Evolutionary conservation across 1,284 basidiomycete species (phyloP), one percentile per base, ranked within the genome.

Genomic region (Melampsora abietis-canadensis): DNA sequence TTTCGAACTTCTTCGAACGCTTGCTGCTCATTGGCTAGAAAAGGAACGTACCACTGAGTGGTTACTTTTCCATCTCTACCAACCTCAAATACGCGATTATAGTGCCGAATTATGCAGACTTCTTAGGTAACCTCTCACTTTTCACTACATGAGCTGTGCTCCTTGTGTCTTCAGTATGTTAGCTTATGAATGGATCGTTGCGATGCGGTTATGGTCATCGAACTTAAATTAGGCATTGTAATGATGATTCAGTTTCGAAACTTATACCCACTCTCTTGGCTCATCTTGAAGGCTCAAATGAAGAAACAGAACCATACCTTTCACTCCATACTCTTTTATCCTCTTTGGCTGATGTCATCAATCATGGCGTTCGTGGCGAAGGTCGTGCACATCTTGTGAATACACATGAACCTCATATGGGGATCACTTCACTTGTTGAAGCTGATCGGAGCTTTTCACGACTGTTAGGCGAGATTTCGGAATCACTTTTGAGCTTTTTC

Each of bases 41-140:
- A 68, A 68, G 54, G 54, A 68, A 59, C 51, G 66, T 24, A 68
- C 66, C 17, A 48, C 48, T 19, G 66, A 68, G 57, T 68, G 66
- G 66, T 60, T 68, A 15, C 47, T 68, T 17, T 68, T 60, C 30
- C 40, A 61, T 40, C 40, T 60, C 46, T 30, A 59, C 54, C 66
- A 59, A 31, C n/a, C 66, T 24, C 37, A 68, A 59, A 30, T 68
- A 15, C 37, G 59, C 47, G 66, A 68, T 15, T 68, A 68, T n/a
- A 44, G 54, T 21, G 15, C 19, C n/a, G 66, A 68, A 68, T 46
- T 68, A 44, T 68, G 66, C 27, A 68, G 61, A 30, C 37, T 68
- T 21, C 59, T 68, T 57, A 68, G 47, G 66, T 68, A 60, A 24
- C 31, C 37, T 27, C 17, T 14, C 12, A 21, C 40, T 51, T 21